Evolutionary conservation across 129 eudicot genomes (phyloP), one percentile per base, ranked within the genome.

Genomic region (carrot (Daucus carota)): DNA sequence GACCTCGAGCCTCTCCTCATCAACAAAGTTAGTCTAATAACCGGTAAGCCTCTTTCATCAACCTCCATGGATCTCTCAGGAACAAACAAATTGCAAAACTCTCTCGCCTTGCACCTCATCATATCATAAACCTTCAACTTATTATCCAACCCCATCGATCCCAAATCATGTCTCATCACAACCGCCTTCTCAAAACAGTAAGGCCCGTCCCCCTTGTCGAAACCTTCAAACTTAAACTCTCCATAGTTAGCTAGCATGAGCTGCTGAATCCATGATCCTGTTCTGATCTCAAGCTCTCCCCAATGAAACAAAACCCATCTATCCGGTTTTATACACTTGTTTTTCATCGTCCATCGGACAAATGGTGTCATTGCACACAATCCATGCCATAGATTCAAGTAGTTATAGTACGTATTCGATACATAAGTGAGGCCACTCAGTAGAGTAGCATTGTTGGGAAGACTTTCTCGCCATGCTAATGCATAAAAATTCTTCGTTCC

Each of bases 1-100:
- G 90, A 83, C 29, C 90, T 68, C 8, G 84, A 32, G 7, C 90
- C 90, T 67, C 75, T 70, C 78, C 90, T 86, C 90, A 86, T 78
- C 7, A 86, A 47, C 77, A 86, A 62, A 40, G 90, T 86, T 59
- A 86, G 42, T 41, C 87, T 81, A 29, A 87, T 79, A 31, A 65
- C 46, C 8, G 76, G 79, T 28, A 32, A 36, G 20, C 78, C 84
- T 69, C 78, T 76, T 38, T 60, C 80, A 40, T 76, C 74, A 38
- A 75, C 75, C 45, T 79, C 80, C 17, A 15, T 59, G 3, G 76
- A 73, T 76, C 70, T 84, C 1, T 80, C 84, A 24, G 80, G 81
- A 28, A 63, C 6, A 63, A 76, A 77, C 32, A 81, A 60, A 24
- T 63, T 66, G 52, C 90, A 83, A 44, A 22, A 76, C 65, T 42